Base-by-base conservation (phyloP, 345 rosid species). In the Draba incana region DNA sequence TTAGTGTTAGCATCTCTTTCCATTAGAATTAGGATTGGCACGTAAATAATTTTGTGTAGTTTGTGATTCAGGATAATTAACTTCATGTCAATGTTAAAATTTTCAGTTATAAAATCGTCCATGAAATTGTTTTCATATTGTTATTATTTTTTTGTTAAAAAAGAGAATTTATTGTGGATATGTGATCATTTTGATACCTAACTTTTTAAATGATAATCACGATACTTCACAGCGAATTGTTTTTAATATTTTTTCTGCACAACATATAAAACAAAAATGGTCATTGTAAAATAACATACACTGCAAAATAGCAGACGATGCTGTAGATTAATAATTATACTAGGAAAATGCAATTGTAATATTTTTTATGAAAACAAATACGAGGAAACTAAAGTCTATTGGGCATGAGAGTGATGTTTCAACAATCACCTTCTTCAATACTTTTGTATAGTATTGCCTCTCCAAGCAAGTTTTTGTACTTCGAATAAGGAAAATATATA, bases 331-430 rank as follows among this genome's bases (percentile, higher is more conserved):
- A 58, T 57, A 68, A 58, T 28, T 49, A 58, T 20, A 39, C 35
- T 13, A 24, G 52, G 43, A 39, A 15, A 44, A 49, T 57, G 15
- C 63, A 43, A 5, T 56, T 48, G 42, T 20, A 41, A 14, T 42
- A 42, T 5, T 33, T 33, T 20, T 51, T 37, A 25, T 62, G 49
- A 35, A 39, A 38, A 56, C 38, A 4, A 24, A 53, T 61, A 66
- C 48, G 62, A 74, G 57, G 66, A 66, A 74, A 24, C 62, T 66
- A 59, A 66, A 58, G 20, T 20, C 20, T 20, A 25, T 42, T 66
- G 48, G 63, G 33, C 14, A 42, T 47, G 72, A 66, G 51, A 59
- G 72, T 51, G 72, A 74, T 59, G 68, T 74, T 66, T 66, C 77
- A 66, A 42, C 68, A 35, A 45, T 74, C 33, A 43, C 43, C 56